These are phyloP conservation scores for Cytospora piceicola DNA, from an alignment of 2,329 filamentous ascomycete genomes.

Conservation along the genomic window DNA sequence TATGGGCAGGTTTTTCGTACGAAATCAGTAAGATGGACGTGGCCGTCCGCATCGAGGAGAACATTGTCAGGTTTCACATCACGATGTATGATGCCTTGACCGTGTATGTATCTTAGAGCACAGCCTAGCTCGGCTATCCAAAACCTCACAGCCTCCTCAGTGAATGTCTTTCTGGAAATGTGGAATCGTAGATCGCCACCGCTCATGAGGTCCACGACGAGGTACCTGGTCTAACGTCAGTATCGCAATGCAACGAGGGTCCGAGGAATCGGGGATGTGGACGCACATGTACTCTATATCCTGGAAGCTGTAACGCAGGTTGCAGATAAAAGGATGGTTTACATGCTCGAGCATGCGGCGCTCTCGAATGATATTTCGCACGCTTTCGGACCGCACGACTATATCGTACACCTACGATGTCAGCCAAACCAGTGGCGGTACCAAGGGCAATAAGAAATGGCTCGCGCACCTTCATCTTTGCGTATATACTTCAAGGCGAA, in stretches of 20 bases:
- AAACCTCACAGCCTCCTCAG: conserved; percentile 93
- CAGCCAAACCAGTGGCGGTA: conserved; percentile 6
- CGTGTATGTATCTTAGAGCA: conserved; percentile 84
- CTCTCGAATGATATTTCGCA: conserved; percentile 97
- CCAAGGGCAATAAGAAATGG: background rate
- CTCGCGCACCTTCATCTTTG: conserved; percentile 86
- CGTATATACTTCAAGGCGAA: conserved; percentile 98
- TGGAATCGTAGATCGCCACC: conserved; percentile 96
- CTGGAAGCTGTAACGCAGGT: conserved; percentile 97
- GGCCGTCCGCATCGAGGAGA: conserved; percentile 82
- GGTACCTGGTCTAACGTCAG: conserved; percentile 66
- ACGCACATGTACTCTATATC: conserved; percentile 97
- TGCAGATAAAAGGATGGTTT: conserved; percentile 97
- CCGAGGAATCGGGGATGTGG: background rate
- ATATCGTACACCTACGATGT: conserved; percentile 34
- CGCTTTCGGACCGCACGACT: conserved; percentile 97
- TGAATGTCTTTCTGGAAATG: conserved; percentile 97
- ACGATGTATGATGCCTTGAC: conserved; percentile 85
- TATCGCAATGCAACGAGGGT: background rate
- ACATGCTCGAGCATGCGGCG: conserved; percentile 97
- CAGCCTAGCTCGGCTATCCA: conserved; percentile 96
- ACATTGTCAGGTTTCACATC: conserved; percentile 95
- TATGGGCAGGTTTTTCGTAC: conserved; percentile 56
- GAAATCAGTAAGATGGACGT: conserved; percentile 97
- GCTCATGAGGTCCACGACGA: conserved; percentile 98